phyloP scores from a whole-genome alignment of 2,329 filamentous ascomycete genomes.

The Cladosporium sphaerospermum region DNA sequence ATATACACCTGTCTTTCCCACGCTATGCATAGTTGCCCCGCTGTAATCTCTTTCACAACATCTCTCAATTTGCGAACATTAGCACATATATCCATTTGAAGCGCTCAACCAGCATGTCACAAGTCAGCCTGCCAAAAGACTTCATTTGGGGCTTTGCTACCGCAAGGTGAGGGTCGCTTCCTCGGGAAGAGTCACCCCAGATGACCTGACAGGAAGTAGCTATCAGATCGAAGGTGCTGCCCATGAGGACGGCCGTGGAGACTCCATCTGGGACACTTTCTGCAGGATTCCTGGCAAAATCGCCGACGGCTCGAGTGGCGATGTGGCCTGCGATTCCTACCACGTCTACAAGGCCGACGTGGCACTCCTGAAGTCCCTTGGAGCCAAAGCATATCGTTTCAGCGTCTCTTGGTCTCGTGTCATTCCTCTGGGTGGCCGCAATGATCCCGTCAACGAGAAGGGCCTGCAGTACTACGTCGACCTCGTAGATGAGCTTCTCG shows the following conservation, averaged over 20 bases:
- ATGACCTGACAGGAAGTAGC: constrained; percentile 39
- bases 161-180: constrained; percentile 38
- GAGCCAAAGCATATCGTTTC: constrained; percentile 73
- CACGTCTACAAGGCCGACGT: constrained; percentile 73
- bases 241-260: constrained; percentile 68
- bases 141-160: constrained; percentile 75
- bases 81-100: no score
- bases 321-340: constrained; percentile 80
- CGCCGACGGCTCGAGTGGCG: constrained; percentile 67
- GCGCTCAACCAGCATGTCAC: constrained; percentile 14
- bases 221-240: constrained; percentile 82
- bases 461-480: constrained; percentile 73
- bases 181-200: not conserved
- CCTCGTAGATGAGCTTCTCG: constrained; percentile 71
- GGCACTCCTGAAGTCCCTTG: constrained; percentile 65
- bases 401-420: constrained; percentile 78
- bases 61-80: no score
- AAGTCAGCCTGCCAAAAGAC: constrained; percentile 18
- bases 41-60: no score
- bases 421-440: constrained; percentile 76
- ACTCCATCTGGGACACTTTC: constrained; percentile 89
- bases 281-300: constrained; percentile 76
- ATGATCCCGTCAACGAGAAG: constrained; percentile 72
- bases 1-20: not conserved
- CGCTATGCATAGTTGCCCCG: not conserved